phyloP scores from a whole-genome alignment of 768 basidiomycete species.

The Pleurotus ostreatus region DNA sequence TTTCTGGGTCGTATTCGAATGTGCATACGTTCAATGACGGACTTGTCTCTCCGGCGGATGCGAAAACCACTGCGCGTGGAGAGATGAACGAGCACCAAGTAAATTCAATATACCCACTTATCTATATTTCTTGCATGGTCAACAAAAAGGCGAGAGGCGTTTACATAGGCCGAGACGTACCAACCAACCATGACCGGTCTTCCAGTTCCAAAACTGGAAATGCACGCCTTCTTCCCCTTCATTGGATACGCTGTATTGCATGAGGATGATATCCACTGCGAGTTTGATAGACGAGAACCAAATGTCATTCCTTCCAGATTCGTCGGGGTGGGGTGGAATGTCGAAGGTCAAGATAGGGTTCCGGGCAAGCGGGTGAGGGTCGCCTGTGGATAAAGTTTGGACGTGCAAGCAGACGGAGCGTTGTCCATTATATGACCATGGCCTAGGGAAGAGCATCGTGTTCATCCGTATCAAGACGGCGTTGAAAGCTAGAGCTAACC shows the following conservation, averaged over 20 bases:
- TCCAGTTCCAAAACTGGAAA: constrained; percentile 47
- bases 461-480: background rate
- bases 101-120: constrained; percentile 17
- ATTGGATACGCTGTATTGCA: constrained; percentile 29
- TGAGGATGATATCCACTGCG: constrained; percentile 48
- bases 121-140: background rate
- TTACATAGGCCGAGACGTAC: constrained; percentile 25
- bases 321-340: constrained; percentile 12
- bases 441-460: constrained; percentile 4
- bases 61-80: constrained; percentile 37
- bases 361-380: constrained; percentile 38
- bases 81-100: constrained; percentile 48
- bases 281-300: constrained; percentile 42
- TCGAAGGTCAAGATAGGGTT: constrained; percentile 21
- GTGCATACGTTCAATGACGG: constrained; percentile 43
- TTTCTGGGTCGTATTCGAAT: constrained; percentile 21
- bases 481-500: constrained; percentile 10
- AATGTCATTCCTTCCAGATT: constrained; percentile 17
- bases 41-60: constrained; percentile 18
- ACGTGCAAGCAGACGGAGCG: constrained; percentile 29
- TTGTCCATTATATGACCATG: constrained; percentile 3
- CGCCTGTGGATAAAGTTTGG: constrained; percentile 38
- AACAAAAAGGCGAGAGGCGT: background rate
- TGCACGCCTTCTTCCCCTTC: constrained; percentile 25
- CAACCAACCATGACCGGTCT: constrained; percentile 32